Evolutionary conservation across 2,329 filamentous ascomycete genomes (phyloP).

Genomic region (Penicillium sp.): DNA sequence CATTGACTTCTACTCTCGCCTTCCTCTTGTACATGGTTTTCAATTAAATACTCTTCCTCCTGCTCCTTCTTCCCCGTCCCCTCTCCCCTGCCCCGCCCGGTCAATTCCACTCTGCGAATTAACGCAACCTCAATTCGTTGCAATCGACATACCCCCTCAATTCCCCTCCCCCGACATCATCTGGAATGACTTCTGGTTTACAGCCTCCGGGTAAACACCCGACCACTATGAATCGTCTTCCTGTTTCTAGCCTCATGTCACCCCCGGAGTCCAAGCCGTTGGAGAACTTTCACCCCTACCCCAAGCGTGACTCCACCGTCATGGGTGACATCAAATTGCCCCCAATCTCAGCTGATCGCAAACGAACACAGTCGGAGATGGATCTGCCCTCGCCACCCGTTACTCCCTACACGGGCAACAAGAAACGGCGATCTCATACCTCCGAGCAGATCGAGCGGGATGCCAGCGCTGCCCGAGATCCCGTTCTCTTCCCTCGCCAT

Average conservation of each 20-base stretch:
- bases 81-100: neutral
- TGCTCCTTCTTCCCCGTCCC: neutral
- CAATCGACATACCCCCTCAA: neutral
- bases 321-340: slow-evolving; percentile 37
- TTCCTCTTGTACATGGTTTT: slow-evolving; percentile 1
- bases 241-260: slow-evolving; percentile 47
- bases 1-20: slow-evolving; percentile 21
- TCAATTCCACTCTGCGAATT: neutral
- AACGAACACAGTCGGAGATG: slow-evolving; percentile 43
- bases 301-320: slow-evolving; percentile 28
- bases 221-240: slow-evolving; percentile 43
- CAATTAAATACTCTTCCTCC: neutral
- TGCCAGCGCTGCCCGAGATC: slow-evolving; percentile 34
- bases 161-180: neutral
- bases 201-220: slow-evolving; percentile 24
- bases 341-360: slow-evolving; percentile 43
- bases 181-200: slow-evolving; percentile 30
- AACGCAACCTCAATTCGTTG: neutral
- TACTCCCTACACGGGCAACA: slow-evolving; percentile 44
- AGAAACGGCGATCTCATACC: slow-evolving; percentile 36
- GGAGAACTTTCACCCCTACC: slow-evolving; percentile 44
- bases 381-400: slow-evolving; percentile 47
- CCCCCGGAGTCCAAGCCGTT: slow-evolving; percentile 51
- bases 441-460: slow-evolving; percentile 36
- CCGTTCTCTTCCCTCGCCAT: slow-evolving; percentile 44